Conservation (phyloP, 2,329 filamentous ascomycete species). For the Ascocoryne sarcoides region DNA sequence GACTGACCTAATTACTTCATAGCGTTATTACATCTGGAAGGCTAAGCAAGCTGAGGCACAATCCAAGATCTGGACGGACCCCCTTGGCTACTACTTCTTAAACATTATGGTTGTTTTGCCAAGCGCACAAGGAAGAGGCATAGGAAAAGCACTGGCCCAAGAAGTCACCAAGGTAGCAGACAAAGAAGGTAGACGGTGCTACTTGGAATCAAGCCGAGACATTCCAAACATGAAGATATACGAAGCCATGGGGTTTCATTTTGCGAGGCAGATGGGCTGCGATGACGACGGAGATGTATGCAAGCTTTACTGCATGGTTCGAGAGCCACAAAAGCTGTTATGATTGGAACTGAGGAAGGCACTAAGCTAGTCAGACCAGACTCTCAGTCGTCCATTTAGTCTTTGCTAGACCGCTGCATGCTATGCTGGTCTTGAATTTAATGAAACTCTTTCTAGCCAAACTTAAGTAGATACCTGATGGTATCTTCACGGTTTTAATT, state of each 20-base stretch:
- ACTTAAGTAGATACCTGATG: too few species aligned
- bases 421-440: too few species aligned
- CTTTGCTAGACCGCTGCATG: too few species aligned
- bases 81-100: slow-evolving; percentile 64
- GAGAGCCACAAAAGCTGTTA: slow-evolving; percentile 29
- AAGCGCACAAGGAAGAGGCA: slow-evolving; percentile 54
- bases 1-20: slow-evolving; percentile 2
- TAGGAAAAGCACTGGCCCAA: slow-evolving; percentile 56
- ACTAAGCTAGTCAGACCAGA: too few species aligned
- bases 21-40: slow-evolving; percentile 68
- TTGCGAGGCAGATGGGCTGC: slow-evolving; percentile 57
- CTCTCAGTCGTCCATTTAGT: too few species aligned
- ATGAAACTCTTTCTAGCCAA: too few species aligned
- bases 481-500: too few species aligned
- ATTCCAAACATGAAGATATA: slow-evolving; percentile 65
- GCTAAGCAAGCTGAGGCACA: slow-evolving; percentile 54
- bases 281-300: slow-evolving; percentile 51
- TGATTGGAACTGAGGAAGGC: slow-evolving; percentile 3
- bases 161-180: slow-evolving; percentile 56
- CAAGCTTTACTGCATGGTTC: slow-evolving; percentile 41
- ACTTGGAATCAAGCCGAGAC: slow-evolving; percentile 61
- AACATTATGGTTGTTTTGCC: slow-evolving; percentile 66
- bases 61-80: slow-evolving; percentile 53
- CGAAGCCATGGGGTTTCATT: slow-evolving; percentile 57
- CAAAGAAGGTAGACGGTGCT: slow-evolving; percentile 53